Evolutionary conservation across 768 basidiomycete genomes (phyloP).

Genomic region (Suillus sp.): DNA sequence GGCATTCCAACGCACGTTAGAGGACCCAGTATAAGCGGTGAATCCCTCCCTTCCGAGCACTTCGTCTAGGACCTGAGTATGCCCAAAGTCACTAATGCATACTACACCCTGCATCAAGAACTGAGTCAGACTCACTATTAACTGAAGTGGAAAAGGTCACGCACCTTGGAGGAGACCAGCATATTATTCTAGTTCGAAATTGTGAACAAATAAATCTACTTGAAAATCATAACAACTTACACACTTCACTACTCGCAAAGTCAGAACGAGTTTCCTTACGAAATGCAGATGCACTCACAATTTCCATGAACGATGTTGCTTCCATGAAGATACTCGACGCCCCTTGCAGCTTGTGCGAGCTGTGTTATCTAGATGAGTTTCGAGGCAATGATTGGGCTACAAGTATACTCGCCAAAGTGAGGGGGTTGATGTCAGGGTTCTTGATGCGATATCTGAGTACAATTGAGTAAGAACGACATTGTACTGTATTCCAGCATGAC

Average conservation of each 20-base stretch:
- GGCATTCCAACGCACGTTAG: conserved; percentile 60
- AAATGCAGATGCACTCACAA: conserved; percentile 42
- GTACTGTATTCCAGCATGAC: conserved; percentile 16
- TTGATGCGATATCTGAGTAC: conserved; percentile 42
- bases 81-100: conserved; percentile 64
- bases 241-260: conserved; percentile 52
- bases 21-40: conserved; percentile 46
- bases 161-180: conserved; percentile 52
- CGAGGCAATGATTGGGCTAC: not conserved
- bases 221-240: conserved; percentile 39
- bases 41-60: conserved; percentile 52
- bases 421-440: conserved; percentile 41
- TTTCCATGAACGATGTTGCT: conserved; percentile 60
- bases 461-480: conserved; percentile 3
- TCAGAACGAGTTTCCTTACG: conserved; percentile 8
- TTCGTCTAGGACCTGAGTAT: conserved; percentile 62
- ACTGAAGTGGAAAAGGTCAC: conserved; percentile 7
- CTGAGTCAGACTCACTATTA: conserved; percentile 5
- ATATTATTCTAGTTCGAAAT: conserved; percentile 50
- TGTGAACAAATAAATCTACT: conserved; percentile 10
- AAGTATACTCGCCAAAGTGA: conserved; percentile 41
- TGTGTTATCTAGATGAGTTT: conserved; percentile 22
- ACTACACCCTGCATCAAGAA: conserved; percentile 45
- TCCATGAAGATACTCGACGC: conserved; percentile 58
- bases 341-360: conserved; percentile 56